Conservation (phyloP, 768 basidiomycete species). For the Rhodosporidiobolus odoratus region DNA sequence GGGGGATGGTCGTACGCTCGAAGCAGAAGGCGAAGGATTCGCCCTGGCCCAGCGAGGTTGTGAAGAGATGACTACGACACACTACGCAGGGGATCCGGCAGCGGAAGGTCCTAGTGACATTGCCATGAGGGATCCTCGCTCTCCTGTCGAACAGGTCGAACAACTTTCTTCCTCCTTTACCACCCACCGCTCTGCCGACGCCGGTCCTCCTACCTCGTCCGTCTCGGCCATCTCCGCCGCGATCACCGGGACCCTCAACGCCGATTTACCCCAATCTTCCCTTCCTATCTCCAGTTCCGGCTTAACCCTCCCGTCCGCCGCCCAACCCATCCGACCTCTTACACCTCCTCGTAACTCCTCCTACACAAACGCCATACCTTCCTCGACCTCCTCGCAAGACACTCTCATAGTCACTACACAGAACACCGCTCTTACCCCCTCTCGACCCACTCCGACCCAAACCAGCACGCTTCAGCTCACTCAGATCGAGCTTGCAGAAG, state of each 20-base stretch:
- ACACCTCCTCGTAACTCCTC: slow-evolving; percentile 1
- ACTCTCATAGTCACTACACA: not conserved
- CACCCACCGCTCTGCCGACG: not conserved
- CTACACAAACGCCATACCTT: not conserved
- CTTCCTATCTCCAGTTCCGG: not conserved
- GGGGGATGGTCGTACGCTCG: too few relatives aligned
- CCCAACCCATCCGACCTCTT: not conserved
- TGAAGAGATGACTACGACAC: too few relatives aligned
- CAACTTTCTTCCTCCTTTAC: too few relatives aligned
- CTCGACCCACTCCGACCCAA: not conserved
- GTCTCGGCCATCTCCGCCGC: not conserved
- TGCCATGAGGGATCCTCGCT: not conserved
- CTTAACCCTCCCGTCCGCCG: not conserved
- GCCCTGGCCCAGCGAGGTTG: too few relatives aligned
- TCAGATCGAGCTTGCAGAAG: not conserved
- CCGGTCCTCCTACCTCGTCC: not conserved
- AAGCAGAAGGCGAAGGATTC: too few relatives aligned
- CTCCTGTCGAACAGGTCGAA: not conserved
- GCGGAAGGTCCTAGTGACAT: too few relatives aligned
- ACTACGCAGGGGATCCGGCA: too few relatives aligned
- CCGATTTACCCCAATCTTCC: not conserved
- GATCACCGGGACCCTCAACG: not conserved
- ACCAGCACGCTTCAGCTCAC: not conserved
- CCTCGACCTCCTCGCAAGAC: not conserved
- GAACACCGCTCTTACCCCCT: not conserved